Percentiles rank a stretch among this genome's conserved stretches.
phyloP scores from a whole-genome alignment of 2,329 filamentous ascomycete species.

The Tolypocladium nubicola region DNA sequence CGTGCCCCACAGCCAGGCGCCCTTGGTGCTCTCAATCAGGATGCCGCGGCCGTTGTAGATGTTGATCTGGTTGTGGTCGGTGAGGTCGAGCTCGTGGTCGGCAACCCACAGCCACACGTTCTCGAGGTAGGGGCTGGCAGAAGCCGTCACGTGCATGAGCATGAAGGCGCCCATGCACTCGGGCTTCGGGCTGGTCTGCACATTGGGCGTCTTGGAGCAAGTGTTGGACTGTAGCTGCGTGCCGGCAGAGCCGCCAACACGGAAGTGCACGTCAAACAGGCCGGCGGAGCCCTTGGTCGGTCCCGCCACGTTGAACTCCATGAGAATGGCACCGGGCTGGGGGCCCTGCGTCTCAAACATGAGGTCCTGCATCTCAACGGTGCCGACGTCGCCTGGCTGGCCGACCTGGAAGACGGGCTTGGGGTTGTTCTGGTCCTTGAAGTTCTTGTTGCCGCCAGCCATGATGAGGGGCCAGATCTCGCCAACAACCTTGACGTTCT shows the following conservation, averaged over 20 bases:
- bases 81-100: slow-evolving; percentile 76
- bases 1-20: slow-evolving; percentile 75
- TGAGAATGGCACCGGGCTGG: slow-evolving; percentile 76
- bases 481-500: slow-evolving; percentile 77
- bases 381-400: slow-evolving; percentile 61
- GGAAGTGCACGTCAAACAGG: slow-evolving; percentile 95
- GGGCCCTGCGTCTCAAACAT: slow-evolving; percentile 77
- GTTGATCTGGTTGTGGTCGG: slow-evolving; percentile 66
- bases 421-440: slow-evolving; percentile 65
- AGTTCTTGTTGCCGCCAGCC: slow-evolving; percentile 60
- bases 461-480: slow-evolving; percentile 89
- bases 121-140: slow-evolving; percentile 67
- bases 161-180: slow-evolving; percentile 67
- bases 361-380: slow-evolving; percentile 79
- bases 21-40: slow-evolving; percentile 61
- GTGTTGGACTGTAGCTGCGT: slow-evolving; percentile 71
- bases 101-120: slow-evolving; percentile 88
- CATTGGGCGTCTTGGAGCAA: slow-evolving; percentile 66
- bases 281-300: slow-evolving; percentile 57
- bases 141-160: slow-evolving; percentile 52
- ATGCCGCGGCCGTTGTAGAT: slow-evolving; percentile 84
- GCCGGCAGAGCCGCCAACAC: slow-evolving; percentile 78
- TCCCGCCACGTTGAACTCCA: slow-evolving; percentile 81
- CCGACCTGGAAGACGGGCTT: slow-evolving; percentile 82
- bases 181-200: slow-evolving; percentile 48